Evolutionary conservation across 768 basidiomycete genomes (phyloP).

Genomic region (Vishniacozyma victoriae): DNA sequence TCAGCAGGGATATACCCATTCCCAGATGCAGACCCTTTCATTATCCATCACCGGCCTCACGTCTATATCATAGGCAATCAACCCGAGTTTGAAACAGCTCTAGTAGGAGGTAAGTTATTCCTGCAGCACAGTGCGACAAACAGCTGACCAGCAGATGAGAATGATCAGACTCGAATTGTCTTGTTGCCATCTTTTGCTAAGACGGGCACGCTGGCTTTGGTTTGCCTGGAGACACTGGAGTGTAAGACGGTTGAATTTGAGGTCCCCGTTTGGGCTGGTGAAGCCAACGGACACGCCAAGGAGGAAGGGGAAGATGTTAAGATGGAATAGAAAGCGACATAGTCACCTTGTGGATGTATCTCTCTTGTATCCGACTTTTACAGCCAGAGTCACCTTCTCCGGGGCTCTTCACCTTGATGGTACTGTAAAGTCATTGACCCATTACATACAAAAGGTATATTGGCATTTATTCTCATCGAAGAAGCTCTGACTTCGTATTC

Average conservation of each 20-base stretch:
- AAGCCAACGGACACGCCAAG: slow-evolving; percentile 7
- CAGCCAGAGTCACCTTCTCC: too few relatives aligned
- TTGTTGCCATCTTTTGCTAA: slow-evolving; percentile 74
- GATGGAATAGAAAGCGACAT: slow-evolving; percentile 15
- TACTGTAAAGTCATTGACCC: too few relatives aligned
- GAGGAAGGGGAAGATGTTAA: slow-evolving; percentile 21
- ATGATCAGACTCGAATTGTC: slow-evolving; percentile 56
- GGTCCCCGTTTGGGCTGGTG: slow-evolving; percentile 41
- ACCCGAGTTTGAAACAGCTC: slow-evolving; percentile 67
- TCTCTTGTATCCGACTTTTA: too few relatives aligned
- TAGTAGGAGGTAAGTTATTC: slow-evolving; percentile 52
- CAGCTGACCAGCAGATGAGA: slow-evolving; percentile 17
- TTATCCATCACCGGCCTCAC: slow-evolving; percentile 77
- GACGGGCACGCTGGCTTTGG: slow-evolving; percentile 69
- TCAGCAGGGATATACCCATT: slow-evolving; percentile 83
- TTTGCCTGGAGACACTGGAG: slow-evolving; percentile 71
- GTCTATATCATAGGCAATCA: slow-evolving; percentile 92
- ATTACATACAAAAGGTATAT: too few relatives aligned
- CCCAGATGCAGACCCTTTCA: slow-evolving; percentile 78
- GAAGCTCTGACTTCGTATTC: too few relatives aligned
- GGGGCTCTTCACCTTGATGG: too few relatives aligned
- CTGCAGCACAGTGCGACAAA: neutral
- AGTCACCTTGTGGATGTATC: too few relatives aligned
- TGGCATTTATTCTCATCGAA: too few relatives aligned
- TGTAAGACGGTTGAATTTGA: slow-evolving; percentile 43